Evolutionary conservation across 768 basidiomycete species (phyloP), one percentile per base, ranked within the genome.

Genomic region (Gymnopilus junonius): DNA sequence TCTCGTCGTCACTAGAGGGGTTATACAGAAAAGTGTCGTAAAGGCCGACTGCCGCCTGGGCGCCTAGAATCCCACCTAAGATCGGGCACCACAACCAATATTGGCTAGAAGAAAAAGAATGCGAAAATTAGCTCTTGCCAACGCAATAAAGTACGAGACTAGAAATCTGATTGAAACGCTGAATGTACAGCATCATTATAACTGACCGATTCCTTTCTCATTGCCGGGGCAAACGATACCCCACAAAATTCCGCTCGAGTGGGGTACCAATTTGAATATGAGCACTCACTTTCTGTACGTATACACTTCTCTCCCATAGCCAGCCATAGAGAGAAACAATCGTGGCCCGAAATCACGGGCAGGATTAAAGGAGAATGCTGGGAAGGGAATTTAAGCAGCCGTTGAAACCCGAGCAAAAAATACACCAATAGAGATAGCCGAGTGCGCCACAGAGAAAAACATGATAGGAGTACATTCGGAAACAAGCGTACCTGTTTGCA

Each of bases 11-110:
- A 2, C 40, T 55, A 32, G 20, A 32, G 14, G 65, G 39, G 27
- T 79, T 78, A 73, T 82, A 86, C 60, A 90, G 57, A 64, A 90
- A 78, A 5, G 76, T 39, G 68, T 91, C 90, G 67, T 92, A 92
- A 15, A 69, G 29, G 15, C 57, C 67, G 4, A 63, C 62, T 6
- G 67, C 88, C 2, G 73, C 69, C 63, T 85, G 82, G 46, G 82
- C 87, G 43, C 90, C 90, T 40, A 82, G 63, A 69, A 90, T 83
- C 8, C 88, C 84, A 1, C 79, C 87, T 29, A 88, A 70, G 15
- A 89, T 72, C 6, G 86, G 85, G 67, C 85, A 85, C 90, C 90
- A 92, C 32, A 92, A 59, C 90, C 89, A 92, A 69, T 91, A 92
- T 65, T 91, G 88, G 66, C 80, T 83, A 65, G 72, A 59, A 73